phyloP scores from a whole-genome alignment of 176 grass and related monocot genomes.

The Phoenix roebelenii region DNA sequence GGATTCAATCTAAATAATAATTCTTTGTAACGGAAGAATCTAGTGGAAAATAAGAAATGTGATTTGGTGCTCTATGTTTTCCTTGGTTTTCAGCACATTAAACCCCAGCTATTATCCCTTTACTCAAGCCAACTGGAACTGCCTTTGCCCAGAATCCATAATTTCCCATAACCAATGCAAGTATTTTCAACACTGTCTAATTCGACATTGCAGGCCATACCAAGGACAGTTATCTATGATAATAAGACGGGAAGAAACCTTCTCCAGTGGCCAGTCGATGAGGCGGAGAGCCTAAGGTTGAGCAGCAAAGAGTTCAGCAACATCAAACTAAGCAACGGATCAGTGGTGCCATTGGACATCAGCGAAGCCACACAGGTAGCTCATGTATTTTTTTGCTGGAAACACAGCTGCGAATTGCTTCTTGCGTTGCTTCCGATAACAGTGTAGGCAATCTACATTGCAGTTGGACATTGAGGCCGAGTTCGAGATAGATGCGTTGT shows the following conservation, averaged over 20 bases:
- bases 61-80: too few species aligned
- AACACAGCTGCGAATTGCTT: too few species aligned
- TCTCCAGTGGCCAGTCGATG: constrained; percentile 92
- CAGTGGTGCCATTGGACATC: constrained; percentile 46
- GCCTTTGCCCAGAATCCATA: neutral
- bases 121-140: too few species aligned
- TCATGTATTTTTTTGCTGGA: too few species aligned
- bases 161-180: neutral
- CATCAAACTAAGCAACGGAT: constrained; percentile 29
- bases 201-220: constrained; percentile 35
- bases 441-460: neutral
- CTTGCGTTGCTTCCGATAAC: too few species aligned
- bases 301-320: constrained; percentile 31
- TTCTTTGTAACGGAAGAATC: too few species aligned
- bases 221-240: constrained; percentile 60
- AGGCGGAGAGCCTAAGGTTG: constrained; percentile 66
- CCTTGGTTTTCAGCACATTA: too few species aligned
- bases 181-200: neutral
- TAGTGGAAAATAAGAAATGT: too few species aligned
- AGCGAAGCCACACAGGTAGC: constrained; percentile 49
- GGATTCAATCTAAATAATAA: too few species aligned
- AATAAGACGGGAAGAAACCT: constrained; percentile 69
- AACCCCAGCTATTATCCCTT: too few species aligned
- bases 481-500: constrained; percentile 41
- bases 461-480: constrained; percentile 80